phyloP scores from a whole-genome alignment of 768 basidiomycete genomes.

The Kwoniella dendrophila region DNA sequence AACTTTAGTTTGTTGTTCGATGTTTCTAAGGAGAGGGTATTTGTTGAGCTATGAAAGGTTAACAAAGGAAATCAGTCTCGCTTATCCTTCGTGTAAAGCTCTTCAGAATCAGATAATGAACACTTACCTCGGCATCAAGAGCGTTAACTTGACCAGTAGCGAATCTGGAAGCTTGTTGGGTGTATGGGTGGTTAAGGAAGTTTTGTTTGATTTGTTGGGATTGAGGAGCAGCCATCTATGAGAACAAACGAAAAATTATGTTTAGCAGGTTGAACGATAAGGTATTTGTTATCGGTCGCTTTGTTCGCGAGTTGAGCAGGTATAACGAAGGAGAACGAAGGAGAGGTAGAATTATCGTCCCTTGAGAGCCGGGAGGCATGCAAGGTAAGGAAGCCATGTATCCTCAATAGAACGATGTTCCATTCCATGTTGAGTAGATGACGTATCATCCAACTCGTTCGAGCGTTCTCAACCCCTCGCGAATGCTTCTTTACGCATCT shows the following conservation, averaged over 20 bases:
- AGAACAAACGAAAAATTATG: neutral
- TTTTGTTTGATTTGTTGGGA: constrained; percentile 62
- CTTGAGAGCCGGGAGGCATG: neutral
- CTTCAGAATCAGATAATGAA: neutral
- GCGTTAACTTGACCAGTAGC: constrained; percentile 77
- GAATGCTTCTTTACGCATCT: no score
- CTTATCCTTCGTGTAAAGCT: neutral
- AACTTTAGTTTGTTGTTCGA: constrained; percentile 87
- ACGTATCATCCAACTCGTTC: constrained; percentile 16
- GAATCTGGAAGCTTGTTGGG: constrained; percentile 80
- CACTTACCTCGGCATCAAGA: constrained; percentile 92
- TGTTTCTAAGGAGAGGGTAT: constrained; percentile 77
- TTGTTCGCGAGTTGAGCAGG: neutral
- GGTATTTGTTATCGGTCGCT: no score
- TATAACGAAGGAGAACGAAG: neutral
- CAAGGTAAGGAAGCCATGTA: neutral
- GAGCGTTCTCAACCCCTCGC: no score
- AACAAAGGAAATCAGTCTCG: neutral
- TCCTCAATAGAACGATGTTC: neutral
- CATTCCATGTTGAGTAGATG: neutral
- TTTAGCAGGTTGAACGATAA: no score
- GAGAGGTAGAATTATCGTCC: no score
- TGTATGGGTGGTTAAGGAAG: constrained; percentile 83
- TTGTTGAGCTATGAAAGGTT: constrained; percentile 63
- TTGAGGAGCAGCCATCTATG: constrained; percentile 43